These are phyloP conservation scores for Tubosaeta brunneosetosa DNA, from an alignment of 768 basidiomycete species.

Conservation along the genomic window DNA sequence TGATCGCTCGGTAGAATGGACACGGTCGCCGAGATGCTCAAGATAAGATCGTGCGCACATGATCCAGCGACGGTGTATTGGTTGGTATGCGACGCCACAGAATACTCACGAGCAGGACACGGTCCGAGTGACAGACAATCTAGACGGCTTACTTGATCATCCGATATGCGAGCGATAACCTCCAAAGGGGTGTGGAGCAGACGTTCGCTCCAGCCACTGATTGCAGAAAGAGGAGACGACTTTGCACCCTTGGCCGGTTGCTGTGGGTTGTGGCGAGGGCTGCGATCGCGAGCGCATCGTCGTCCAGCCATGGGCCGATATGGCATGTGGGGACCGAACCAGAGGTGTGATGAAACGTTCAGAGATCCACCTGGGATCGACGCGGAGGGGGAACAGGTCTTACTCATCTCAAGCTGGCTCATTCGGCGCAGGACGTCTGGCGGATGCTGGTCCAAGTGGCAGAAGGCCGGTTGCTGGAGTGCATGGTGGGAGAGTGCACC, in stretches of 20 bases:
- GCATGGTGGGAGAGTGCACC: neutral
- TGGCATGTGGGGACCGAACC: neutral
- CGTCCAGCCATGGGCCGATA: too few relatives aligned
- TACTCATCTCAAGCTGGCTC: neutral
- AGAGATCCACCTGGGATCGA: slow-evolving; percentile 2
- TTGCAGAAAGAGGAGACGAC: neutral
- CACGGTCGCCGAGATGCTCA: neutral
- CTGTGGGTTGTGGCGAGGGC: neutral
- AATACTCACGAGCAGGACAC: neutral
- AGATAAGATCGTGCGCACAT: neutral
- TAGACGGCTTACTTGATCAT: slow-evolving; percentile 9
- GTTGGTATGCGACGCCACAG: neutral
- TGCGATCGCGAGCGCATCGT: too few relatives aligned
- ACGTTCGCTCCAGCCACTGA: neutral
- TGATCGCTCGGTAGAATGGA: neutral
- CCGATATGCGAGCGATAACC: slow-evolving; percentile 6
- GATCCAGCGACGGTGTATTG: neutral
- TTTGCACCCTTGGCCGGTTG: neutral
- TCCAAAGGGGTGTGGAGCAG: slow-evolving; percentile 3
- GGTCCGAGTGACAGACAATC: neutral
- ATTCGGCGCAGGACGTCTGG: neutral
- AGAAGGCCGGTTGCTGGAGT: neutral
- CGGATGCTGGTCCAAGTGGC: neutral
- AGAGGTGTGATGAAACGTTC: neutral
- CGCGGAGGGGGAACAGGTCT: neutral